These are phyloP conservation scores for Paraphoma chrysanthemicola DNA, from an alignment of 2,329 filamentous ascomycete species.

Conservation along the genomic window DNA sequence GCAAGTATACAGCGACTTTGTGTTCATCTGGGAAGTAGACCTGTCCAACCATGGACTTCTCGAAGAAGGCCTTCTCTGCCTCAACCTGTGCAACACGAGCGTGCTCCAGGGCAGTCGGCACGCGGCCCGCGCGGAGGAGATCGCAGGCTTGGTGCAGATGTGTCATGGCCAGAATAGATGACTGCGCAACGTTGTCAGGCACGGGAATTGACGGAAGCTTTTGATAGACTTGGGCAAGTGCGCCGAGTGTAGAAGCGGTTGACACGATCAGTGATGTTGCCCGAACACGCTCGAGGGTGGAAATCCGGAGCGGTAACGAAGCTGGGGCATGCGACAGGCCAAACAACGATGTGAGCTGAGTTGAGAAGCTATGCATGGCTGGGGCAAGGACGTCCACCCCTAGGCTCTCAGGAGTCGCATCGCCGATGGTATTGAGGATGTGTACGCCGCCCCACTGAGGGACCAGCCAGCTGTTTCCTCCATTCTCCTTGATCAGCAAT, in stretches of 20 bases:
- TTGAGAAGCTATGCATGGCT: slow-evolving; percentile 87
- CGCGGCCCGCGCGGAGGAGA: slow-evolving; percentile 67
- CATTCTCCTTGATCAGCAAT: slow-evolving; percentile 65
- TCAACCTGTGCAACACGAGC: slow-evolving; percentile 86
- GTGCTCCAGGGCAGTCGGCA: slow-evolving; percentile 74
- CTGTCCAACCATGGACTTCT: slow-evolving; percentile 98
- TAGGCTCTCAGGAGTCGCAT: slow-evolving; percentile 57
- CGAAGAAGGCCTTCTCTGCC: slow-evolving; percentile 94
- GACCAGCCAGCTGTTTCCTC: slow-evolving; percentile 83
- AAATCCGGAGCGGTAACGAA: slow-evolving; percentile 83
- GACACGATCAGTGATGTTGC: slow-evolving; percentile 85
- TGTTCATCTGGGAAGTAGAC: slow-evolving; percentile 99
- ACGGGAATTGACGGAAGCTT: slow-evolving; percentile 89
- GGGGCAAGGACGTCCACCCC: slow-evolving; percentile 72
- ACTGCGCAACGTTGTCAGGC: slow-evolving; percentile 82
- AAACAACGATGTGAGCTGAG: slow-evolving; percentile 85
- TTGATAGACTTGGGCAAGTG: slow-evolving; percentile 81
- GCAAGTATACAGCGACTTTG: slow-evolving; percentile 95
- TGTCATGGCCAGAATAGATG: slow-evolving; percentile 78
- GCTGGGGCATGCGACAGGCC: slow-evolving; percentile 79
- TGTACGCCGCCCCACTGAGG: slow-evolving; percentile 91
- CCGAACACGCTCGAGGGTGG: slow-evolving; percentile 83
- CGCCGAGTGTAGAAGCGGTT: slow-evolving; percentile 92
- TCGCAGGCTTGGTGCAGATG: slow-evolving; percentile 81
- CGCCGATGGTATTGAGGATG: slow-evolving; percentile 66